phyloP scores from a whole-genome alignment of 2,329 filamentous ascomycete genomes.

The Dothiorella sarmentorum region DNA sequence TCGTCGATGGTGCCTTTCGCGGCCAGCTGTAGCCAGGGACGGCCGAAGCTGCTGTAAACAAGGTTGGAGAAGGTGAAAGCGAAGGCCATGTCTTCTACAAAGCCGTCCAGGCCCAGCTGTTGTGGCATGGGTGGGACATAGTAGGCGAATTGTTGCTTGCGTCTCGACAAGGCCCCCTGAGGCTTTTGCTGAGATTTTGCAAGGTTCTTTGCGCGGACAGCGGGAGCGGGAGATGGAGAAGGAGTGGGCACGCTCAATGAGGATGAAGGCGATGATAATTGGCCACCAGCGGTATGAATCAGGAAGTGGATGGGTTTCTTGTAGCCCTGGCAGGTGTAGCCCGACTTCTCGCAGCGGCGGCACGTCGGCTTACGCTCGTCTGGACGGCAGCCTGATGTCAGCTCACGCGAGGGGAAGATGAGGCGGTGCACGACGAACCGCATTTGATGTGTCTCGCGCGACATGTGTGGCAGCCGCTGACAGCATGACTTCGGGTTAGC shows the following conservation, averaged over 20 bases:
- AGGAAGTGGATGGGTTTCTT: slow-evolving; percentile 21
- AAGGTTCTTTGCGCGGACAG: background rate
- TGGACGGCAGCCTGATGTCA: slow-evolving; percentile 8
- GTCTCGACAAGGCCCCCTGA: background rate
- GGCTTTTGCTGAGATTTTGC: background rate
- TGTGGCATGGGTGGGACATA: slow-evolving; percentile 13
- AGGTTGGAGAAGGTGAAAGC: slow-evolving; percentile 22
- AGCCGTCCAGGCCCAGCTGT: slow-evolving; percentile 19
- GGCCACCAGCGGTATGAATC: slow-evolving; percentile 9
- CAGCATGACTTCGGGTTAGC: background rate
- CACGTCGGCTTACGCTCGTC: slow-evolving; percentile 23
- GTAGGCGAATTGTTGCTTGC: slow-evolving; percentile 5
- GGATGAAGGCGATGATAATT: background rate
- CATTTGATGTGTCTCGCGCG: slow-evolving; percentile 18
- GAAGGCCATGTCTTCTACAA: slow-evolving; percentile 21
- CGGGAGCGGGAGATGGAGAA: background rate
- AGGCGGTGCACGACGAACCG: slow-evolving; percentile 1
- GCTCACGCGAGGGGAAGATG: background rate
- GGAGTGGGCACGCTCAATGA: background rate
- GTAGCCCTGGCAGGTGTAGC: slow-evolving; percentile 22
- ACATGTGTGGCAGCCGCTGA: slow-evolving; percentile 19
- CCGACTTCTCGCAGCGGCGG: slow-evolving; percentile 20
- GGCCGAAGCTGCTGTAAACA: slow-evolving; percentile 21
- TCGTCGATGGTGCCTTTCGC: slow-evolving; percentile 18
- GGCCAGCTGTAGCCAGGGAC: slow-evolving; percentile 21